Evolutionary conservation across 1,139 yeast species (phyloP).

Genomic region (Candida pseudoviswanathii): DNA sequence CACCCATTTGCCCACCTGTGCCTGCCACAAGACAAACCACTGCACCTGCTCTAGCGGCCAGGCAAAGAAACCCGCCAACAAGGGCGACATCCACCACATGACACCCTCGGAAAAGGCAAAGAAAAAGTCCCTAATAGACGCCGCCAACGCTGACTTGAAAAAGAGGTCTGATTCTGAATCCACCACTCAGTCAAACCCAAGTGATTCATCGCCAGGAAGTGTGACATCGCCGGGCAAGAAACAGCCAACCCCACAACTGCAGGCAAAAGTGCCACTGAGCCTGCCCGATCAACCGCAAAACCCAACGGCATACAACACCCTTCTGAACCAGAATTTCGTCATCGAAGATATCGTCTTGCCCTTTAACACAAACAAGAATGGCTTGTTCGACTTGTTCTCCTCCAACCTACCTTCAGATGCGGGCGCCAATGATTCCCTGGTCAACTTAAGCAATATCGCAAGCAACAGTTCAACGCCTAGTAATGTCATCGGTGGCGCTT

Average conservation of each 20-base stretch:
- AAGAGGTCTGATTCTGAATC: slow-evolving; percentile 11
- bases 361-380: slow-evolving; percentile 29
- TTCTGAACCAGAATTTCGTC: slow-evolving; percentile 24
- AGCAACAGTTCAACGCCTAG: slow-evolving; percentile 7
- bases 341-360: slow-evolving; percentile 37
- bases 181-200: slow-evolving; percentile 8
- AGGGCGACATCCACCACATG: slow-evolving; percentile 16
- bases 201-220: slow-evolving; percentile 13
- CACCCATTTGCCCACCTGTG: slow-evolving; percentile 53
- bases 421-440: slow-evolving; percentile 1
- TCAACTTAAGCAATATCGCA: slow-evolving; percentile 5
- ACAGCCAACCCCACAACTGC: slow-evolving; percentile 7
- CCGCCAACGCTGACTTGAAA: slow-evolving; percentile 23
- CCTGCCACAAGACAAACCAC: slow-evolving; percentile 53
- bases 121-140: slow-evolving; percentile 28
- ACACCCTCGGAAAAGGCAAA: slow-evolving; percentile 29
- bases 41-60: slow-evolving; percentile 58
- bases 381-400: slow-evolving; percentile 32
- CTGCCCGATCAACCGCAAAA: slow-evolving; percentile 6
- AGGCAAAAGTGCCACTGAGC: slow-evolving; percentile 2
- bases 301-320: neutral
- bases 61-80: slow-evolving; percentile 17
- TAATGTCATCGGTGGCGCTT: neutral
- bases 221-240: slow-evolving; percentile 5
- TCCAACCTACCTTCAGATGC: slow-evolving; percentile 13